These are phyloP conservation scores for Fusarium praegraminearum DNA, from an alignment of 2,329 filamentous ascomycete species.

Conservation along the genomic window DNA sequence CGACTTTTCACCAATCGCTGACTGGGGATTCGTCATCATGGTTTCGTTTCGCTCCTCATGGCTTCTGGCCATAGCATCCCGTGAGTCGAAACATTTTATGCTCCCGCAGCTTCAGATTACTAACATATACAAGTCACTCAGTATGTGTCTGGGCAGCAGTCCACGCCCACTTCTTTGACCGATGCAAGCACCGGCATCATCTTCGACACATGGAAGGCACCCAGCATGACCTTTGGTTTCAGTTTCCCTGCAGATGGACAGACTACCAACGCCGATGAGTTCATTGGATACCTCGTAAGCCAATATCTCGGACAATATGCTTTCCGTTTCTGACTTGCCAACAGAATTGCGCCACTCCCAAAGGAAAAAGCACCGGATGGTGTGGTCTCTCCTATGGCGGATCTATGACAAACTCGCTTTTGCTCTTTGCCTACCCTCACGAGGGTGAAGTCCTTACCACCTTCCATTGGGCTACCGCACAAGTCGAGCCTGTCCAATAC, in stretches of 20 bases:
- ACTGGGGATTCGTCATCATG: slow-evolving; percentile 11
- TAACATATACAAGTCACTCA: slow-evolving; percentile 4
- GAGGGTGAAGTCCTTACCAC: slow-evolving; percentile 7
- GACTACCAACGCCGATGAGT: slow-evolving; percentile 14
- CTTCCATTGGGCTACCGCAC: slow-evolving; percentile 14
- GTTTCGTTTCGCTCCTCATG: slow-evolving; percentile 1
- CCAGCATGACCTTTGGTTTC: slow-evolving; percentile 15
- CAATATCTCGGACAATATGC: too few relatives aligned
- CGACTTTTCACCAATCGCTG: background rate
- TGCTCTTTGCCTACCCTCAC: slow-evolving; percentile 16
- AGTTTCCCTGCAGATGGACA: slow-evolving; percentile 2
- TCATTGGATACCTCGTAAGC: slow-evolving; percentile 19
- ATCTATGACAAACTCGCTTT: slow-evolving; percentile 16
- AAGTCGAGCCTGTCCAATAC: slow-evolving; percentile 14
- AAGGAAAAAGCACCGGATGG: slow-evolving; percentile 7
- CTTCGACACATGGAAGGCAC: slow-evolving; percentile 12
- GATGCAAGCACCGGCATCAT: slow-evolving; percentile 7
- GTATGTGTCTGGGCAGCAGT: slow-evolving; percentile 18
- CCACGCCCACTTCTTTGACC: slow-evolving; percentile 1
- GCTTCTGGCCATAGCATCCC: slow-evolving; percentile 1
- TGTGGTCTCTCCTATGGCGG: slow-evolving; percentile 22
- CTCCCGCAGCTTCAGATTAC: background rate
- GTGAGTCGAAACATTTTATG: background rate
- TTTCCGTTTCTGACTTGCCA: background rate
- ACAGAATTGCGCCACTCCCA: slow-evolving; percentile 18